Base-by-base conservation (phyloP, 768 basidiomycete species). In the Trametes sanguinea region DNA sequence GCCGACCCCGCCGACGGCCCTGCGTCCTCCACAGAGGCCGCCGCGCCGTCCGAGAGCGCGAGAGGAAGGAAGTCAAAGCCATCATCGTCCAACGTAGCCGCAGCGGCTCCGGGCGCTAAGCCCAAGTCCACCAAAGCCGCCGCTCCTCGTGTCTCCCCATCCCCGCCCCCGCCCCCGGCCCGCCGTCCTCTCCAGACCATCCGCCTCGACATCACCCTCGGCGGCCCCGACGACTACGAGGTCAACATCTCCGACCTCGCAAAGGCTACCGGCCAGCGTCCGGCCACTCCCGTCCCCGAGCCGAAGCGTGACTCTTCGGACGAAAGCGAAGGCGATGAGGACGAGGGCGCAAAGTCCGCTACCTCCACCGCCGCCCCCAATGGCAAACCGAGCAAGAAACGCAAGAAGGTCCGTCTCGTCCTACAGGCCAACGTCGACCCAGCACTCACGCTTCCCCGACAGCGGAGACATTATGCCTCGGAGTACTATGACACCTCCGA, bases 401-500 rank as follows among this genome's bases (percentile, higher is more conserved):
- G 67, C 29, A 65, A 61, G 60, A 67, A 66, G 67, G 71, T 71
- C 54, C 50, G 70, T 66, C 16, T 54, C 44, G 43, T 57, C 22
- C 16, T 55, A 1, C 33, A 11, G 29, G 35, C 32, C 48, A 39
- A 37, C 51, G 44, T 51, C 42, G 60, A 47, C 46, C 33, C 50
- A 4, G 48, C 56, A 58, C 33, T 68, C 48, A 37, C 35, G 35
- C 52, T 29, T 11, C 32, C 45, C 33, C 39, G 48, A 22, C 65
- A 81, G 77, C 77, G 80, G 69, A 69, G 73, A 73, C 87, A 85
- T 70, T 83, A 79, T 59, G 78, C 80, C 0, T 76, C 85, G 22
- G 92, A 90, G 71, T 92, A 94, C 69, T 99, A 99, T 79, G 96
- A 99, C 76, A 80, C 88, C 17, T 77, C 81, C 0, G 97, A 99